These are phyloP conservation scores for Amanita molliuscula DNA, from an alignment of 768 basidiomycete species.

Conservation along the genomic window DNA sequence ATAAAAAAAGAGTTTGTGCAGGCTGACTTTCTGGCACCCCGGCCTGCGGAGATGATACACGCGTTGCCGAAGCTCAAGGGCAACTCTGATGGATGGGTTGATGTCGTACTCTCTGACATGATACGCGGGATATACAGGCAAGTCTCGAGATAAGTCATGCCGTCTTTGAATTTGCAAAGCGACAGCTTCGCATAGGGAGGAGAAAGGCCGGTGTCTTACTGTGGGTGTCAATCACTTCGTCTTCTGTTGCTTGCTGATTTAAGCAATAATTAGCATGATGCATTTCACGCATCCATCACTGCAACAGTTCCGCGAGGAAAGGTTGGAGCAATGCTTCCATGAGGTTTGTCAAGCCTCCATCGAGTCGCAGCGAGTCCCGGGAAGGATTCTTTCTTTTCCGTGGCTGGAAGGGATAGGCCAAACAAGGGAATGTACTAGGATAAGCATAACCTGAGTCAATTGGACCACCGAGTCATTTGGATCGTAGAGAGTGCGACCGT, in stretches of 20 bases:
- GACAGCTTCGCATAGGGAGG: constrained; percentile 38
- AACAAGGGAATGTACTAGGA: too few relatives aligned
- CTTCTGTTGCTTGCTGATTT: too few relatives aligned
- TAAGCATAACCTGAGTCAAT: too few relatives aligned
- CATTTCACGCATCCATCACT: constrained; percentile 72
- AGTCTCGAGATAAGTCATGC: constrained; percentile 68
- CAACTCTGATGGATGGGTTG: constrained; percentile 37
- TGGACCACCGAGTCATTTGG: too few relatives aligned
- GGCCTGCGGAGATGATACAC: constrained; percentile 35
- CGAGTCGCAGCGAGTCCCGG: constrained; percentile 65
- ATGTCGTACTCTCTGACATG: constrained; percentile 84
- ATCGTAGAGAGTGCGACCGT: too few relatives aligned
- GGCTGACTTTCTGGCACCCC: constrained; percentile 64
- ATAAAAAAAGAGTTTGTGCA: constrained; percentile 58
- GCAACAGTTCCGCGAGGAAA: constrained; percentile 47
- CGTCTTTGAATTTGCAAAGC: constrained; percentile 58
- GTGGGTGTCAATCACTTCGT: constrained; percentile 28
- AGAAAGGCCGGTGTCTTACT: constrained; percentile 43
- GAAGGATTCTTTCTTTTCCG: constrained; percentile 86
- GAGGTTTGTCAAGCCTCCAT: constrained; percentile 66
- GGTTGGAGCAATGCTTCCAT: constrained; percentile 61
- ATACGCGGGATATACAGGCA: constrained; percentile 49
- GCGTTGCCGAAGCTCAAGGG: constrained; percentile 17
- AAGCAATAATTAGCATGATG: constrained; percentile 79
- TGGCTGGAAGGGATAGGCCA: constrained; percentile 59